phyloP scores from a whole-genome alignment of 139 green algal species.

The Chlamydomonas sp. region DNA sequence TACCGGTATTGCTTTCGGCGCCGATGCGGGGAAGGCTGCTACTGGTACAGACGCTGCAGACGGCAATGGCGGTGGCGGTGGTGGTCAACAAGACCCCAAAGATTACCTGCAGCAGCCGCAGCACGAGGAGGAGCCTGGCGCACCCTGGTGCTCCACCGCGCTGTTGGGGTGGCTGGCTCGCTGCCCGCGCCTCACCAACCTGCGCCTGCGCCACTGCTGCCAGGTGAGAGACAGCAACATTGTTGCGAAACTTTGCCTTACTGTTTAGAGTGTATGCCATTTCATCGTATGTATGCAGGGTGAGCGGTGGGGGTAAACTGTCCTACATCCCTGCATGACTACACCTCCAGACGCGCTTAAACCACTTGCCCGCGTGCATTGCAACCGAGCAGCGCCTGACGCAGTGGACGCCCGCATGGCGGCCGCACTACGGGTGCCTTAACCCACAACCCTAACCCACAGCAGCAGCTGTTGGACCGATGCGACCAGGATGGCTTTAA shows the following conservation, averaged over 20 bases:
- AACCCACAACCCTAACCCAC: too few relatives aligned
- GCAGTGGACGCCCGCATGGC: too few relatives aligned
- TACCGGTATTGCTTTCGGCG: neutral
- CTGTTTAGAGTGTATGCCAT: neutral
- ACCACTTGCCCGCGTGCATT: too few relatives aligned
- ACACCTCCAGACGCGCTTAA: too few relatives aligned
- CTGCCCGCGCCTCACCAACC: slow-evolving; percentile 6
- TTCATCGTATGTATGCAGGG: neutral
- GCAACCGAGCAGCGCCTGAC: too few relatives aligned
- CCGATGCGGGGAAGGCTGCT: neutral
- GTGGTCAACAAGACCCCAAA: too few relatives aligned
- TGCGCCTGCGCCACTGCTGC: slow-evolving; percentile 37
- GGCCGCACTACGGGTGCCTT: too few relatives aligned
- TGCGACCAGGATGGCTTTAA: too few relatives aligned
- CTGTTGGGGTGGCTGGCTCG: slow-evolving; percentile 12
- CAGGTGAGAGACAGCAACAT: neutral
- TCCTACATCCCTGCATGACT: too few relatives aligned
- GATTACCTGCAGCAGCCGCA: neutral
- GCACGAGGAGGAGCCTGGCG: too few relatives aligned
- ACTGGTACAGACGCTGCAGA: neutral
- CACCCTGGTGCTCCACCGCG: too few relatives aligned
- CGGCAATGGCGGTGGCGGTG: neutral
- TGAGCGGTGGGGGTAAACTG: neutral
- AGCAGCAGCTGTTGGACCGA: too few relatives aligned
- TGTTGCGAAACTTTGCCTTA: neutral